phyloP scores from a whole-genome alignment of 164 flowering plant genomes.

The Chimonanthus praecox region DNA sequence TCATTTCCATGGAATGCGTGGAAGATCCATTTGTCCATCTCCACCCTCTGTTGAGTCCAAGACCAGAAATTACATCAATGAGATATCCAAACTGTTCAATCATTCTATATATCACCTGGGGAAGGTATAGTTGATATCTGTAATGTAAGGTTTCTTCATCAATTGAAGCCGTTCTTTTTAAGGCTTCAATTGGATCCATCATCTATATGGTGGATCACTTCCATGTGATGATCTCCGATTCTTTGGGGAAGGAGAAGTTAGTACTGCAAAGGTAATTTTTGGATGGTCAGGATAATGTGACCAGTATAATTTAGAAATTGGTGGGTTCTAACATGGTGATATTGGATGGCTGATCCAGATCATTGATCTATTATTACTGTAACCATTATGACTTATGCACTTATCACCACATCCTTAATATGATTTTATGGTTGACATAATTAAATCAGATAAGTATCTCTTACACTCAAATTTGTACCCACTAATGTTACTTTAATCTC shows the following conservation, averaged over 20 bases:
- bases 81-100: too few relatives aligned
- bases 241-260: not conserved
- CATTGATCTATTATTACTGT: too few relatives aligned
- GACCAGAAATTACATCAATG: too few relatives aligned
- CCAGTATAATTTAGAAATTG: not conserved
- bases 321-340: not conserved
- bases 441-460: not conserved
- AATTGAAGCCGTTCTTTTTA: too few relatives aligned
- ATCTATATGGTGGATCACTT: too few relatives aligned
- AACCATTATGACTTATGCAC: not conserved
- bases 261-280: not conserved
- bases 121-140: too few relatives aligned
- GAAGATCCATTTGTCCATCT: not conserved
- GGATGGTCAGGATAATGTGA: not conserved
- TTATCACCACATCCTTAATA: not conserved
- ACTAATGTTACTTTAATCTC: conserved; percentile 9
- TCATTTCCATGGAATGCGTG: not conserved
- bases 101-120: too few relatives aligned
- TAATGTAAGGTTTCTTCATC: too few relatives aligned
- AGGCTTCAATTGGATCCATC: too few relatives aligned
- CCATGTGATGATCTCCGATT: not conserved
- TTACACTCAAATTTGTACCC: not conserved
- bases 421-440: not conserved
- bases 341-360: not conserved
- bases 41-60: not conserved